phyloP scores from a whole-genome alignment of 2,329 filamentous ascomycete genomes.

The Dactylellina drechsleri region DNA sequence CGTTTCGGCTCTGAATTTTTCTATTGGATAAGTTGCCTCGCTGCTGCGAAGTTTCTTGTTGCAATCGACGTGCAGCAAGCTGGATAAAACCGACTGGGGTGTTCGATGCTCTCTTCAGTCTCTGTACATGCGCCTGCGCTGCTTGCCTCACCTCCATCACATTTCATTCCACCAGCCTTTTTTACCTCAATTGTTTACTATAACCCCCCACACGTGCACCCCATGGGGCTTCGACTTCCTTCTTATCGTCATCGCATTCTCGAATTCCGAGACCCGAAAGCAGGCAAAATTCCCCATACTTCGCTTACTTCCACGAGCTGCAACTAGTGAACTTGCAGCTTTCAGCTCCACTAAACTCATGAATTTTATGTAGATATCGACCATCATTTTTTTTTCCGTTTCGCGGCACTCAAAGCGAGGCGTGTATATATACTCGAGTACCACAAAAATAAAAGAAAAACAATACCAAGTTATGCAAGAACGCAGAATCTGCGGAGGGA shows the following conservation, averaged over 20 bases:
- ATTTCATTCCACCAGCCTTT: slow-evolving; percentile 33
- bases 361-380: slow-evolving; percentile 10
- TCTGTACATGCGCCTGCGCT: background rate
- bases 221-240: slow-evolving; percentile 3
- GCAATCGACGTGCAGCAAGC: slow-evolving; percentile 34
- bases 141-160: slow-evolving; percentile 38
- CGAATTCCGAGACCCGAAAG: slow-evolving; percentile 4
- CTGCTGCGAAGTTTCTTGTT: slow-evolving; percentile 34
- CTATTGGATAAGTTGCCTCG: slow-evolving; percentile 40
- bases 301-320: slow-evolving; percentile 1
- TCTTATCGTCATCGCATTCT: slow-evolving; percentile 15
- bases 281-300: background rate
- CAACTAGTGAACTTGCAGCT: background rate
- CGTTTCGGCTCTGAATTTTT: slow-evolving; percentile 32
- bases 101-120: slow-evolving; percentile 11
- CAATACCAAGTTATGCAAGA: slow-evolving; percentile 36
- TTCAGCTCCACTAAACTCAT: slow-evolving; percentile 8
- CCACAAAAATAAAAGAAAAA: slow-evolving; percentile 28
- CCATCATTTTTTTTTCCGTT: background rate
- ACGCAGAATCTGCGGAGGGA: slow-evolving; percentile 50
- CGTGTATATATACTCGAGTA: slow-evolving; percentile 13
- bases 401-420: background rate
- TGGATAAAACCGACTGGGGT: slow-evolving; percentile 18
- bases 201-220: slow-evolving; percentile 20
- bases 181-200: background rate